These are phyloP conservation scores for Oenanthe sinensis DNA, from an alignment of 129 eudicot species.

Conservation along the genomic window DNA sequence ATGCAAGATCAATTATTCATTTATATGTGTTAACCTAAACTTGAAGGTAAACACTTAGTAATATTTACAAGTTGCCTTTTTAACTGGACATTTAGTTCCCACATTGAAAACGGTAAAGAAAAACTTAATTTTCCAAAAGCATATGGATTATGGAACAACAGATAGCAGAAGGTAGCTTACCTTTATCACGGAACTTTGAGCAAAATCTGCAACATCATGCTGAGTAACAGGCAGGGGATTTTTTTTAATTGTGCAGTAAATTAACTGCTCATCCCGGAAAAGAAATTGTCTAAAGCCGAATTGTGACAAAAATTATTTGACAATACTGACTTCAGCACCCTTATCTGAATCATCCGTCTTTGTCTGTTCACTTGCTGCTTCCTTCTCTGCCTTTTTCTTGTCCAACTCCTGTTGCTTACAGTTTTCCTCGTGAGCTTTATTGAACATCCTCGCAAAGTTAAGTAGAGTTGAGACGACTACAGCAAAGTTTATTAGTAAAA, in stretches of 20 bases:
- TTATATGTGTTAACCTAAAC: no score
- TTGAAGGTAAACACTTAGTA: not conserved
- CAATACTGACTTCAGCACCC: constrained; percentile 15
- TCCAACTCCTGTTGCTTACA: constrained; percentile 68
- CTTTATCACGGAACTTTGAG: not conserved
- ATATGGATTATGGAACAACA: not conserved
- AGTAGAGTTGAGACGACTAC: constrained; percentile 65
- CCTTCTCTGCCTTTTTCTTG: constrained; percentile 70
- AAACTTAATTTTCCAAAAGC: not conserved
- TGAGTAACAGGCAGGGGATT: not conserved
- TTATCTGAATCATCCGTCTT: constrained; percentile 26
- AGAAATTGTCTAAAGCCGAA: not conserved
- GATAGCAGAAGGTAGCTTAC: not conserved
- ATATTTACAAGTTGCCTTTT: constrained; percentile 13
- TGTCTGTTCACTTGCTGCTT: constrained; percentile 37
- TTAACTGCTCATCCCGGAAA: not conserved
- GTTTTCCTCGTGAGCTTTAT: constrained; percentile 66
- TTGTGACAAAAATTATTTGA: constrained; percentile 11
- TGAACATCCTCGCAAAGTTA: constrained; percentile 70
- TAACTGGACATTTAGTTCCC: not conserved
- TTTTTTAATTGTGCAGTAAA: not conserved
- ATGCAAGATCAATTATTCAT: not conserved
- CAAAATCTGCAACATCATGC: not conserved
- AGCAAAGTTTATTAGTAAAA: constrained; percentile 8
- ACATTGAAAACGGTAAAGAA: not conserved